These are phyloP conservation scores for Hsuehochloa calcarea DNA, from an alignment of 176 grass and related monocot species.

Conservation along the genomic window DNA sequence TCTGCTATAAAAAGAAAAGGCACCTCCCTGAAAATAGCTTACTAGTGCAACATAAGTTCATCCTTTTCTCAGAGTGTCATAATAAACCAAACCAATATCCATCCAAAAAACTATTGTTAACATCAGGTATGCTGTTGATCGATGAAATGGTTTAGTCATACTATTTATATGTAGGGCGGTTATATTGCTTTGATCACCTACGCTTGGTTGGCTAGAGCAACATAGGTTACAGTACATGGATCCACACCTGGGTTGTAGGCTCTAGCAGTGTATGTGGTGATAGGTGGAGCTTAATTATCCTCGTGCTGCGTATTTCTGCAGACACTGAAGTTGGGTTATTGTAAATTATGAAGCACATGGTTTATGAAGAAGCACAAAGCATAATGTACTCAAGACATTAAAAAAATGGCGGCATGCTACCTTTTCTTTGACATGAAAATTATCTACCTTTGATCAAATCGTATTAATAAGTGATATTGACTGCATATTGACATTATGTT, in stretches of 20 bases:
- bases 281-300: neutral
- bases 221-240: neutral
- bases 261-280: neutral
- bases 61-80: neutral
- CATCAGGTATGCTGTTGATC: neutral
- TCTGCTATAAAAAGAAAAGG: neutral
- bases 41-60: neutral
- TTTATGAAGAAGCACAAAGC: neutral
- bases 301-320: neutral
- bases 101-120: neutral
- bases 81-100: neutral
- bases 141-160: neutral
- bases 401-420: neutral
- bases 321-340: neutral
- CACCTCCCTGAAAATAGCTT: neutral
- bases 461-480: neutral
- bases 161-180: neutral
- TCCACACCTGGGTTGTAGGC: neutral
- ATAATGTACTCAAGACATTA: neutral
- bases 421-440: neutral
- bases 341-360: neutral
- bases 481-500: neutral
- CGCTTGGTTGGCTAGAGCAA: neutral
- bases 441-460: neutral
- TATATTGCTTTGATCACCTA: neutral